These are phyloP conservation scores for Clitoria ternatea DNA, from an alignment of 306 rosid genomes.

Conservation along the genomic window DNA sequence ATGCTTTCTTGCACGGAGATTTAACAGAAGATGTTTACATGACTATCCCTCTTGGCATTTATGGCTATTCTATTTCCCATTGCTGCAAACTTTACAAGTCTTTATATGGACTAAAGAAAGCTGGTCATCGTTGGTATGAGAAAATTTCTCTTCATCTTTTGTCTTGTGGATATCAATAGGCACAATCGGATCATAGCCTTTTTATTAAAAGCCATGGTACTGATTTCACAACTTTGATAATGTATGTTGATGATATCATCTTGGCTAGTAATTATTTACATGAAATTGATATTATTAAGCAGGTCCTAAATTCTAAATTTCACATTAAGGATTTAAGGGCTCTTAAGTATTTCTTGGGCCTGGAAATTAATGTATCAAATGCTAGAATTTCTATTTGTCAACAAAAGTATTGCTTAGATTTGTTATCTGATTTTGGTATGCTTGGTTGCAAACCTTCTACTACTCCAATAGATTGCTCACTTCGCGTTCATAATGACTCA, in stretches of 20 bases:
- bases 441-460: background rate
- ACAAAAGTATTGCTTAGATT: background rate
- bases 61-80: background rate
- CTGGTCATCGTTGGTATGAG: background rate
- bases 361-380: background rate
- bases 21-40: background rate
- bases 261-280: background rate
- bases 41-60: background rate
- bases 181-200: background rate
- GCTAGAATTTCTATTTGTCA: background rate
- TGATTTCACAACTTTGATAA: background rate
- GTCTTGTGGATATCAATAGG: background rate
- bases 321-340: background rate
- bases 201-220: background rate
- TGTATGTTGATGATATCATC: background rate
- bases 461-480: background rate
- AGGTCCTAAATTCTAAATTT: background rate
- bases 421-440: background rate
- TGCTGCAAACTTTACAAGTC: background rate
- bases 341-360: background rate
- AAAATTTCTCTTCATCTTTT: background rate
- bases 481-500: background rate
- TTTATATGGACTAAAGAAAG: background rate
- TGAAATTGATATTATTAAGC: background rate
- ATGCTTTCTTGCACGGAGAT: background rate